Base-by-base conservation (phyloP, 1,284 basidiomycete genomes). In the Apiotrichum sp. region DNA sequence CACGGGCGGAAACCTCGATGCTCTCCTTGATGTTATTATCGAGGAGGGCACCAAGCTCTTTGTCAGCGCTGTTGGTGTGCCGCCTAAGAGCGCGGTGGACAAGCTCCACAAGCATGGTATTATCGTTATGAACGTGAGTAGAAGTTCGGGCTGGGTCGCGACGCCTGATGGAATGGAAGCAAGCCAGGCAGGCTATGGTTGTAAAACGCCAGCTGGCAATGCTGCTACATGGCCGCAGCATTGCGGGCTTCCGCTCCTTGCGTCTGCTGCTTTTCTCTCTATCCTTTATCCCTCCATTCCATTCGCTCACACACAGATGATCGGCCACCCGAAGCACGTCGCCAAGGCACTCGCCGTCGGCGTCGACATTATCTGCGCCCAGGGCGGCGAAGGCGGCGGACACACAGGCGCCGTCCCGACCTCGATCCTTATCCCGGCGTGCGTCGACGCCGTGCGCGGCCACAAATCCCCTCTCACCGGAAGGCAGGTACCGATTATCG, bases 261-360 rank as follows among this genome's bases (percentile, higher is more conserved):
- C n/a, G n/a, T n/a, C n/a, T n/a, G n/a, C n/a, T n/a, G n/a, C n/a
- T n/a, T 2, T 22, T 22, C 22, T 22, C 22, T 22, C 22, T 22
- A 22, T 22, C 22, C 22, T 22, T 22, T 22, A 22, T 22, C 22
- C 22, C 22, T 22, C n/a, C 22, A 22, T 22, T 22, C 36, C 36
- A 38, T 38, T 8, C 36, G 9, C 36, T 13, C 13, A 38, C 36
- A 22, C 22, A 22, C 47, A 48, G 47, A 93, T 93, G 89, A 86
- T 95, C 62, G 90, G 89, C 11, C 86, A 88, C 72, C 88, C 88
- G 5, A 92, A 89, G 74, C 90, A 93, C 73, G 88, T 88, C 46
- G 63, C 78, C 52, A 89, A 90, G 72, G 89, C 89, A 6, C 80
- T 93, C 41, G 86, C 80, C 10, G 85, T 79, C 38, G 90, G 90